Conservation (phyloP, 371 early-diverging fungal genomes). For the Batkoa obscura region DNA sequence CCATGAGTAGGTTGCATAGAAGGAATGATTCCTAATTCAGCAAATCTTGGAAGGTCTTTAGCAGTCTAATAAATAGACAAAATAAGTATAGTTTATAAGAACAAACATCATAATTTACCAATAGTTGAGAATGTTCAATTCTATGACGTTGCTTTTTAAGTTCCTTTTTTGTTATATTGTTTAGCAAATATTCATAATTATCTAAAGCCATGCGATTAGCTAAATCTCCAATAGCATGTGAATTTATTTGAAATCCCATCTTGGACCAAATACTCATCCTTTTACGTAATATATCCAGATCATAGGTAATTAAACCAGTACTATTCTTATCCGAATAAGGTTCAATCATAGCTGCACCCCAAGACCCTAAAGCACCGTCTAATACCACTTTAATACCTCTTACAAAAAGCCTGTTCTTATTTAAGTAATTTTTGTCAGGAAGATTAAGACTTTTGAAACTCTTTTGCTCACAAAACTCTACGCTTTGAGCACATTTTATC, state of each 20-base stretch:
- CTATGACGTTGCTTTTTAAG: constrained; percentile 9
- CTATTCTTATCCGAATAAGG: constrained; percentile 15
- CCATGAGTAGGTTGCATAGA: constrained; percentile 28
- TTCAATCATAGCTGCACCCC: constrained; percentile 21
- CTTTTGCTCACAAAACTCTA: neutral
- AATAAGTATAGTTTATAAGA: neutral
- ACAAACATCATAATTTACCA: constrained; percentile 3
- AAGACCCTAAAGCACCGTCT: constrained; percentile 27
- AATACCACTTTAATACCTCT: constrained; percentile 18
- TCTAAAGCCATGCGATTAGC: constrained; percentile 17
- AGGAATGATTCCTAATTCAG: constrained; percentile 16
- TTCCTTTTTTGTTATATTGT: neutral
- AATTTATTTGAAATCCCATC: constrained; percentile 20
- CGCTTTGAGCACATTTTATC: neutral
- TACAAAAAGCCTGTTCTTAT: neutral
- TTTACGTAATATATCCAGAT: constrained; percentile 8
- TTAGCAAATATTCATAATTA: constrained; percentile 11
- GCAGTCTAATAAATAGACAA: constrained; percentile 1
- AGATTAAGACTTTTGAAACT: no score
- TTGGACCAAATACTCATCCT: constrained; percentile 8
- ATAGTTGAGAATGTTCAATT: constrained; percentile 23
- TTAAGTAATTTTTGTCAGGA: neutral
- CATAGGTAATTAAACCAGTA: constrained; percentile 12
- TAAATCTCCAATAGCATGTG: constrained; percentile 23
- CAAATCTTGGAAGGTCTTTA: constrained; percentile 16